Conservation (phyloP, 1,139 yeast species). For the Saccharomyces pastorianus region DNA sequence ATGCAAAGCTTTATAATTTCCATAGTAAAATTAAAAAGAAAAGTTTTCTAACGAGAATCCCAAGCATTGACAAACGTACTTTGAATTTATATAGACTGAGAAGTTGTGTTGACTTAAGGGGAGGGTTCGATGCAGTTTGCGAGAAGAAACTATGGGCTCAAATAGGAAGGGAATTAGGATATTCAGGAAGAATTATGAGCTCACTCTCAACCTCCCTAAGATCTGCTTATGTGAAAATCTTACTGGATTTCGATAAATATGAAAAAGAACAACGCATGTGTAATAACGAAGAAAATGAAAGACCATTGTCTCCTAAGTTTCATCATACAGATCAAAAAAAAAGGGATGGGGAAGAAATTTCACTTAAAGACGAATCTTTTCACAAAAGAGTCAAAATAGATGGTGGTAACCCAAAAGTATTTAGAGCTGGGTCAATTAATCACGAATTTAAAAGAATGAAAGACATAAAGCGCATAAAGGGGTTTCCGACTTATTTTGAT, state of each 20-base stretch:
- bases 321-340: slow-evolving; percentile 4
- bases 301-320: background rate
- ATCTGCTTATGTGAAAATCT: slow-evolving; percentile 42
- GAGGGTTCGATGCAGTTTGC: slow-evolving; percentile 52
- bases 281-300: slow-evolving; percentile 1
- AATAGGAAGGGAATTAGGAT: slow-evolving; percentile 70
- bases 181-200: slow-evolving; percentile 60
- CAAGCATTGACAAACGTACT: slow-evolving; percentile 50
- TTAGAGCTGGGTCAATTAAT: slow-evolving; percentile 42
- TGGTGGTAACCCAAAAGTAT: slow-evolving; percentile 9
- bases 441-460: slow-evolving; percentile 40
- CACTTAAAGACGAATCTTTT: background rate
- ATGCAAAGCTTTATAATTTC: slow-evolving; percentile 31
- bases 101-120: slow-evolving; percentile 45
- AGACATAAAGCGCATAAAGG: slow-evolving; percentile 41
- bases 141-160: slow-evolving; percentile 53
- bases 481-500: slow-evolving; percentile 41
- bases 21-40: slow-evolving; percentile 21
- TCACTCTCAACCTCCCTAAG: slow-evolving; percentile 64
- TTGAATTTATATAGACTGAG: slow-evolving; percentile 48
- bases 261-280: slow-evolving; percentile 5
- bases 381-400: slow-evolving; percentile 7
- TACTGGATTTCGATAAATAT: slow-evolving; percentile 27
- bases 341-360: background rate
- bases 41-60: slow-evolving; percentile 32